Percentiles rank a stretch among this genome's conserved stretches.
These are phyloP conservation scores for Solanum chaucha DNA, from an alignment of 257 asterid genomes.

Conservation along the genomic window DNA sequence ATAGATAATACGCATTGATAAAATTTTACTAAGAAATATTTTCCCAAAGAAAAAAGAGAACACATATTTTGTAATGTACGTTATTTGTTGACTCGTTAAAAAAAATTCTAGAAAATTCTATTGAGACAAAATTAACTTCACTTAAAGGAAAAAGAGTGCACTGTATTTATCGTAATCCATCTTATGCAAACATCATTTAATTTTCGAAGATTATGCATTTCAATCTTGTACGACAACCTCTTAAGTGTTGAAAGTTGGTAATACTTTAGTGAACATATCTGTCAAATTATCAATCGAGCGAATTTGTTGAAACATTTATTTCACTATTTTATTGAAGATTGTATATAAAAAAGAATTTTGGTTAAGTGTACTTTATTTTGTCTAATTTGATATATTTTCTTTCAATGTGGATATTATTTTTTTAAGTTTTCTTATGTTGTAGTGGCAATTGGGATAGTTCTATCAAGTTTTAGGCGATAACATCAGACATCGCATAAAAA, in stretches of 20 bases:
- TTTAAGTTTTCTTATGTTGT: too few species aligned
- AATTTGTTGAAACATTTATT: too few species aligned
- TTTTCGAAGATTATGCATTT: neutral
- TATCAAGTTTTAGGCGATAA: too few species aligned
- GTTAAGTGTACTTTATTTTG: neutral
- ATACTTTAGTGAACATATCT: neutral
- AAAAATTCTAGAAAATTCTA: neutral
- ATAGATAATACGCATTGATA: neutral
- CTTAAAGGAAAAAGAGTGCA: neutral
- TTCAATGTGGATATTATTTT: too few species aligned
- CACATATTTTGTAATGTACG: neutral
- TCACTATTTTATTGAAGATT: neutral
- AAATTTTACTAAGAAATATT: neutral
- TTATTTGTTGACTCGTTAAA: neutral
- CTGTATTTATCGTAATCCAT: neutral
- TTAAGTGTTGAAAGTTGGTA: neutral
- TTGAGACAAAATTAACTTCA: too few species aligned
- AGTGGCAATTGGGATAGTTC: too few species aligned
- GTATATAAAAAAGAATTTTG: too few species aligned
- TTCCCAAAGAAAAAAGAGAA: neutral
- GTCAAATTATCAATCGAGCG: too few species aligned
- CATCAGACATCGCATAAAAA: too few species aligned
- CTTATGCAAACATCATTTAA: neutral
- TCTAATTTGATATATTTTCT: too few species aligned
- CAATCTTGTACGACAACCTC: neutral